phyloP scores from a whole-genome alignment of 352 stramenopile species.

The Chrysophaeum taylorii region DNA sequence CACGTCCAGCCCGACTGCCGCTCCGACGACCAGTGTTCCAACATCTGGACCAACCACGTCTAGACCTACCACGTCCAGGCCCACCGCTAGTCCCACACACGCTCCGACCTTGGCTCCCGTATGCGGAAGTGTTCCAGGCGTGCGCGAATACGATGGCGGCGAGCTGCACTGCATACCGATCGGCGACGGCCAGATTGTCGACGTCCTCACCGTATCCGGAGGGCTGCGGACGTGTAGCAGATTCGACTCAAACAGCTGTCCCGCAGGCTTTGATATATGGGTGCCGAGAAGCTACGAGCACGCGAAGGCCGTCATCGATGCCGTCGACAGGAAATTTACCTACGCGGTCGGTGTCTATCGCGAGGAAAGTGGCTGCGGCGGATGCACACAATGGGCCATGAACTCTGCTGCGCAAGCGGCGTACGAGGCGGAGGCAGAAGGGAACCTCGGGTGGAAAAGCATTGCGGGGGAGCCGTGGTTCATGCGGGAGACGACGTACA shows the following conservation, averaged over 20 bases:
- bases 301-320: not conserved
- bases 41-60: too few relatives aligned
- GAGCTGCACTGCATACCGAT: not conserved
- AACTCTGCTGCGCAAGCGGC: not conserved
- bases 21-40: not conserved
- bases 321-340: not conserved
- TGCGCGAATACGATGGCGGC: not conserved
- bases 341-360: not conserved
- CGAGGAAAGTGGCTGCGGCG: not conserved
- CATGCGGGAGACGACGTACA: not conserved
- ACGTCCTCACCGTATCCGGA: not conserved
- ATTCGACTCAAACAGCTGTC: not conserved
- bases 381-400: not conserved
- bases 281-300: not conserved
- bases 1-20: not conserved
- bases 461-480: constrained; percentile 1
- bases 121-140: not conserved
- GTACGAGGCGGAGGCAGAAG: not conserved
- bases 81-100: too few relatives aligned
- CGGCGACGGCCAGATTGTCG: not conserved
- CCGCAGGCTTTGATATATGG: not conserved
- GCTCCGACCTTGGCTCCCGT: not conserved
- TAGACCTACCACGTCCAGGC: too few relatives aligned
- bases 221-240: not conserved
- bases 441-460: too few relatives aligned